A percentile compares a stretch with the other conserved stretches of the same genome.
These are phyloP conservation scores for Lithospermum erythrorhizon DNA, from an alignment of 257 asterid species.

Conservation along the genomic window DNA sequence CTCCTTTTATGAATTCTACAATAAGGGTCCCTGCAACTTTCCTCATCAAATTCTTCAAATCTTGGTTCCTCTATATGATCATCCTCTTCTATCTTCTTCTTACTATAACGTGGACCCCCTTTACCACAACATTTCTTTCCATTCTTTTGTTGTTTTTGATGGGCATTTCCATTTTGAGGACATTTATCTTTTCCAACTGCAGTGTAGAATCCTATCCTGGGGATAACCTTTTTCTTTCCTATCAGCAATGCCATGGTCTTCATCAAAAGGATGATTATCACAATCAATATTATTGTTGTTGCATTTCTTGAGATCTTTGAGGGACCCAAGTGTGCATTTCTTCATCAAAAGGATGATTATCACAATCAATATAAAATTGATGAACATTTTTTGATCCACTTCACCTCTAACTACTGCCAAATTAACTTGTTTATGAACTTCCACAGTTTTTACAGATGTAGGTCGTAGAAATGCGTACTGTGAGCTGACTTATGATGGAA, in stretches of 20 bases:
- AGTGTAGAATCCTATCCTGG: no score
- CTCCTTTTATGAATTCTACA: conserved; percentile 12
- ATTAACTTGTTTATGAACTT: not conserved
- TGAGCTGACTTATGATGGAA: no score
- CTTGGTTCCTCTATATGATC: conserved; percentile 4
- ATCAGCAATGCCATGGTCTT: not conserved
- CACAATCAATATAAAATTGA: no score
- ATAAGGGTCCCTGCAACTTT: conserved; percentile 12
- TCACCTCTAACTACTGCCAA: not conserved
- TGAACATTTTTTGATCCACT: not conserved
- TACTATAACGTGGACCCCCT: not conserved
- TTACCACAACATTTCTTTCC: not conserved
- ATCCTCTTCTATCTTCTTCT: not conserved
- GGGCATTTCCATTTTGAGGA: not conserved
- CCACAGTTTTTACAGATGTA: not conserved
- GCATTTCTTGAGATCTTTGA: not conserved
- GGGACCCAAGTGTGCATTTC: not conserved
- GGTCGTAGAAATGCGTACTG: no score
- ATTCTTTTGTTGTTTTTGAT: not conserved
- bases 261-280: not conserved
- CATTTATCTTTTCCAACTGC: not conserved
- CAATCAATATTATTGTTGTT: not conserved
- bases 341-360: not conserved
- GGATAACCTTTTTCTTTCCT: no score
- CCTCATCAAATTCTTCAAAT: conserved; percentile 9